Evolutionary conservation across 1,284 basidiomycete species (phyloP).

Genomic region (Leccinum pachyderme): DNA sequence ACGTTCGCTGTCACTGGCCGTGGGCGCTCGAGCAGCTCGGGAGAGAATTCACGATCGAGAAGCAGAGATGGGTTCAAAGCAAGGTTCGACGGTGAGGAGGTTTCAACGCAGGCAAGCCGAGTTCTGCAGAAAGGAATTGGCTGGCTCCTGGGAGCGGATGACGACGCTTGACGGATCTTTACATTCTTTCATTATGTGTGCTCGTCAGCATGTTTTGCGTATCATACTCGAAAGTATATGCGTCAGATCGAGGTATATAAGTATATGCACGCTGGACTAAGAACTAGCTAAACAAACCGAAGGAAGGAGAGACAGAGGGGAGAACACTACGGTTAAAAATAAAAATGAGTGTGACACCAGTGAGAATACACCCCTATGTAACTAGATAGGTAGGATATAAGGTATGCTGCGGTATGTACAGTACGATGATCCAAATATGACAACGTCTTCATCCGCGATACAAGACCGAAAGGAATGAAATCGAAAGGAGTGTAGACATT

Average conservation of each 20-base stretch:
- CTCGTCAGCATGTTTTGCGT: constrained; percentile 4
- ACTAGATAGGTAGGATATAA: constrained; percentile 15
- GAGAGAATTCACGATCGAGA: constrained; percentile 41
- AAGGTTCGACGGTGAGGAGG: constrained; percentile 52
- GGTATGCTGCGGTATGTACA: constrained; percentile 15
- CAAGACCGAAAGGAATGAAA: constrained; percentile 10
- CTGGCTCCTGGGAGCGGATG: constrained; percentile 83
- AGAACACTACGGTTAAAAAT: constrained; percentile 23
- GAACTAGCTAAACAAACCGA: constrained; percentile 30
- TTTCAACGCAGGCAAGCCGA: constrained; percentile 68
- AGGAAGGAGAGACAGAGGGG: constrained; percentile 2
- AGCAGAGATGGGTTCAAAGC: constrained; percentile 42
- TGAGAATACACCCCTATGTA: constrained; percentile 10
- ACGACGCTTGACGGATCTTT: constrained; percentile 28
- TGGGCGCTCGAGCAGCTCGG: constrained; percentile 45
- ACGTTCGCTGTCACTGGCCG: constrained; percentile 56
- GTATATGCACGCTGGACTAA: constrained; percentile 27
- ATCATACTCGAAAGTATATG: constrained; percentile 23
- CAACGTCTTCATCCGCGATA: constrained; percentile 15
- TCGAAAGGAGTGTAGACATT: constrained; percentile 10
- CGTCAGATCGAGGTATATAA: constrained; percentile 15
- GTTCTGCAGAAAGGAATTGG: constrained; percentile 80
- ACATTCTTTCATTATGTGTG: constrained; percentile 17
- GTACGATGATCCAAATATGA: constrained; percentile 18
- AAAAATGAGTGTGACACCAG: constrained; percentile 3